These are phyloP conservation scores for Ascochyta pisi DNA, from an alignment of 2,329 filamentous ascomycete species.

Conservation along the genomic window DNA sequence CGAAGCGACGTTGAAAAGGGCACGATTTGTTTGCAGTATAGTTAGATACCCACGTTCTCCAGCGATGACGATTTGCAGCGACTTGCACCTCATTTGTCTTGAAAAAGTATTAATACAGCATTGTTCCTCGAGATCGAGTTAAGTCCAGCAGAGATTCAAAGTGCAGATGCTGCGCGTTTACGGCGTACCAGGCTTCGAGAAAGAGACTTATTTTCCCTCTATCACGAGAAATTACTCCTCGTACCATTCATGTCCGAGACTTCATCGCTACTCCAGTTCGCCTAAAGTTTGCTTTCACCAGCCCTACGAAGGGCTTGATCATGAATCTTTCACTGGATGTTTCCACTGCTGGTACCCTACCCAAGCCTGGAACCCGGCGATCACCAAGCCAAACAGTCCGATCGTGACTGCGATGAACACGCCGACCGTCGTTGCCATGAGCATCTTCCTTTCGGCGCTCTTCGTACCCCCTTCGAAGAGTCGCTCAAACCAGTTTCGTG, in stretches of 20 bases:
- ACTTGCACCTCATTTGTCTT: neutral
- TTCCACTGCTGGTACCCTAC: constrained; percentile 44
- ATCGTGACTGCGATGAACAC: constrained; percentile 40
- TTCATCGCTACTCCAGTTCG: no score
- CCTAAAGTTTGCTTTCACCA: no score
- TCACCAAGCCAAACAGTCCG: constrained; percentile 30
- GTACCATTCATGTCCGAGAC: no score
- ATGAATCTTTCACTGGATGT: constrained; percentile 26
- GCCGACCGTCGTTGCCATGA: constrained; percentile 42
- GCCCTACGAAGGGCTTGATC: neutral
- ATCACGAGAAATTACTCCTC: no score
- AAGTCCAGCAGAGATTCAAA: no score
- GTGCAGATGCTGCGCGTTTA: no score
- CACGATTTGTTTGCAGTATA: neutral
- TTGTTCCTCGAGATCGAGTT: no score
- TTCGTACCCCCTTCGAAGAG: constrained; percentile 14
- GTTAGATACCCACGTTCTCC: neutral
- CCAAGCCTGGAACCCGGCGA: constrained; percentile 42
- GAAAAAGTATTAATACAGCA: no score
- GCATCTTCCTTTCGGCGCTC: constrained; percentile 38
- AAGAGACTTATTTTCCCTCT: no score
- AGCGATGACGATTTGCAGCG: neutral
- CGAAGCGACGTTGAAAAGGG: neutral
- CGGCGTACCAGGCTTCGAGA: no score
- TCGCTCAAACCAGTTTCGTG: constrained; percentile 31